Evolutionary conservation across 805 yeast species (phyloP).

Genomic region (Zygoascus bituminiphila): DNA sequence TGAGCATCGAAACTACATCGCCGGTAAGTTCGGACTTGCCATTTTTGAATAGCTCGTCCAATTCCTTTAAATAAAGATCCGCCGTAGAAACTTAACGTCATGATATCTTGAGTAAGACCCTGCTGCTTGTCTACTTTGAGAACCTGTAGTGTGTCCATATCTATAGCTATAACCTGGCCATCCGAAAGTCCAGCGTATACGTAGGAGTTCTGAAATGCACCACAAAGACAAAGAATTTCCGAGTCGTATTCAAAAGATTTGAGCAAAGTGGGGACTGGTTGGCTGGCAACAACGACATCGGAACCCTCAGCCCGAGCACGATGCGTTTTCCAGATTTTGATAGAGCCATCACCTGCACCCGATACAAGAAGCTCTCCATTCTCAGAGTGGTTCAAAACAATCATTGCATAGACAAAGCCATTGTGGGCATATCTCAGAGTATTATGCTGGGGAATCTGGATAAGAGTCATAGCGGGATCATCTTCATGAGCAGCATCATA

Average conservation of each 20-base stretch:
- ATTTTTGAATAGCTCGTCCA: slow-evolving; percentile 40
- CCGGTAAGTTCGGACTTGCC: slow-evolving; percentile 42
- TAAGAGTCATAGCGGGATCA: slow-evolving; percentile 10
- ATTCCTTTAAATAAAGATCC: slow-evolving; percentile 60
- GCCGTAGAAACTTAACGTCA: slow-evolving; percentile 48
- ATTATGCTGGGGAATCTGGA: slow-evolving; percentile 56
- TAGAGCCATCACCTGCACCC: slow-evolving; percentile 87
- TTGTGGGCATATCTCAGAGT: slow-evolving; percentile 78
- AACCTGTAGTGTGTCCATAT: slow-evolving; percentile 70
- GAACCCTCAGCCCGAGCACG: background rate
- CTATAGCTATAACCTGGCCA: slow-evolving; percentile 79
- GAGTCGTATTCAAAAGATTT: slow-evolving; percentile 46
- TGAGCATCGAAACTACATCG: slow-evolving; percentile 44
- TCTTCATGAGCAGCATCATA: background rate
- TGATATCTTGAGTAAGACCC: slow-evolving; percentile 44
- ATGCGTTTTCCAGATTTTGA: slow-evolving; percentile 66
- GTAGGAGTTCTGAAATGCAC: slow-evolving; percentile 52
- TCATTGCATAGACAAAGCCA: slow-evolving; percentile 78
- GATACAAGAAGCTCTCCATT: slow-evolving; percentile 40
- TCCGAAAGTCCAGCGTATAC: slow-evolving; percentile 75
- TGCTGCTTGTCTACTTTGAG: slow-evolving; percentile 27
- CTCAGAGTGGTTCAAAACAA: slow-evolving; percentile 22
- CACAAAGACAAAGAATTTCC: slow-evolving; percentile 50
- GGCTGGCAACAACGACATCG: background rate
- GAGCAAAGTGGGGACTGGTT: slow-evolving; percentile 8